Conservation (phyloP, 495 filamentous ascomycete species). For the Friedmanniomyces simplex region DNA sequence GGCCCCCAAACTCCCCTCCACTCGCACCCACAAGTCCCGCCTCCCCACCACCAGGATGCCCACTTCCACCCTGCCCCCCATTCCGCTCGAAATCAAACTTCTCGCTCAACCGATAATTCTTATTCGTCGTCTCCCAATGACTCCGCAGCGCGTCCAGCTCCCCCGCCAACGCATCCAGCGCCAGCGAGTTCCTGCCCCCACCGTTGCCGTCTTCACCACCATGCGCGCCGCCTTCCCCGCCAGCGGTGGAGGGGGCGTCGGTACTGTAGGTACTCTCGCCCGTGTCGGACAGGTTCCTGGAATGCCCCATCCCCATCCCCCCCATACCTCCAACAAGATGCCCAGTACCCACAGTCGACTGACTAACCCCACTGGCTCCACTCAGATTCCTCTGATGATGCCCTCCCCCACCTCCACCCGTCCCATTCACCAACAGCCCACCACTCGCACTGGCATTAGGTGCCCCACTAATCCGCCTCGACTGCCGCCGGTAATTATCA, state of each 20-base stretch:
- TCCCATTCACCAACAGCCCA: slow-evolving; percentile 13
- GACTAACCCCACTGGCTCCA: slow-evolving; percentile 23
- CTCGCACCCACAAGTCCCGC: slow-evolving; percentile 18
- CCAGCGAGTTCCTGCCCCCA: slow-evolving; percentile 57
- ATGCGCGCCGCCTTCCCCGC: background rate
- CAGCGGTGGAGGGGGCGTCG: background rate
- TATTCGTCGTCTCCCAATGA: slow-evolving; percentile 93
- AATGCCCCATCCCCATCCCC: background rate
- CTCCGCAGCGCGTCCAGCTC: slow-evolving; percentile 73
- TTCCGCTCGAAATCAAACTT: slow-evolving; percentile 75
- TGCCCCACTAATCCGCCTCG: slow-evolving; percentile 33
- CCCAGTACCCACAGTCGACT: background rate
- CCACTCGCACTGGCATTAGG: slow-evolving; percentile 29
- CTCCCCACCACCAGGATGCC: slow-evolving; percentile 38
- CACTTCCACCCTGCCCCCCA: background rate
- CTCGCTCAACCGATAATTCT: slow-evolving; percentile 80
- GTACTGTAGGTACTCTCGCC: slow-evolving; percentile 8
- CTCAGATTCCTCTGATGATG: slow-evolving; percentile 28
- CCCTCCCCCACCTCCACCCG: background rate
- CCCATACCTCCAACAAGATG: background rate
- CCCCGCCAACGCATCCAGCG: slow-evolving; percentile 79
- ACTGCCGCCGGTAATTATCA: slow-evolving; percentile 84
- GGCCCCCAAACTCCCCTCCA: background rate
- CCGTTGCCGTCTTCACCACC: slow-evolving; percentile 28
- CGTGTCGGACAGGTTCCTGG: slow-evolving; percentile 6